Evolutionary conservation across 2,329 filamentous ascomycete species (phyloP).

Genomic region (Ustulina deusta): DNA sequence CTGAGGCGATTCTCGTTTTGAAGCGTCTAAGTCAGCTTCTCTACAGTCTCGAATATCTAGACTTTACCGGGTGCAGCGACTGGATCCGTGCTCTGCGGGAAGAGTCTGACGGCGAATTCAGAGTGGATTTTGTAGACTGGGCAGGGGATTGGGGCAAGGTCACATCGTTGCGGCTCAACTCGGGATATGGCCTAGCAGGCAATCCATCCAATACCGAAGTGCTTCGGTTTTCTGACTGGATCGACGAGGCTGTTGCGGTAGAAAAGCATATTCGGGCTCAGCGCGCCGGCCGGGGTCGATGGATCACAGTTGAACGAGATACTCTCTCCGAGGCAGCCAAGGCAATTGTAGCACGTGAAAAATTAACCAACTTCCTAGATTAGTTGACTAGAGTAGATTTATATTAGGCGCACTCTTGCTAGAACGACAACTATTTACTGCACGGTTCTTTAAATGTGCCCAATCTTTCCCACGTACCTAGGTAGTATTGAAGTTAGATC

Average conservation of each 20-base stretch:
- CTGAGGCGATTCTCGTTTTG: slow-evolving; percentile 68
- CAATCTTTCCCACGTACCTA: too few relatives aligned
- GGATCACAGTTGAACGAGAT: slow-evolving; percentile 63
- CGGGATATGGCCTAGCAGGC: slow-evolving; percentile 57
- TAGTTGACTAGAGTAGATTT: not conserved
- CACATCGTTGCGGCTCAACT: slow-evolving; percentile 57
- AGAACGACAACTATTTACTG: not conserved
- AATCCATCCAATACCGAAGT: slow-evolving; percentile 52
- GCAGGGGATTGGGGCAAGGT: slow-evolving; percentile 66
- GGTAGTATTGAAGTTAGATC: too few relatives aligned
- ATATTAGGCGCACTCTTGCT: not conserved
- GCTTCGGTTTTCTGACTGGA: slow-evolving; percentile 52
- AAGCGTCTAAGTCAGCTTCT: slow-evolving; percentile 65
- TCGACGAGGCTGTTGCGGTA: slow-evolving; percentile 56
- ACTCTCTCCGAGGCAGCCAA: slow-evolving; percentile 40
- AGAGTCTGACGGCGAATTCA: slow-evolving; percentile 57
- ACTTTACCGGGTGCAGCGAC: slow-evolving; percentile 68
- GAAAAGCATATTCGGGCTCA: slow-evolving; percentile 62
- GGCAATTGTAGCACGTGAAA: slow-evolving; percentile 35
- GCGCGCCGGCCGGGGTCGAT: slow-evolving; percentile 62
- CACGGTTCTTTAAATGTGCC: too few relatives aligned
- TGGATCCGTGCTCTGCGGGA: slow-evolving; percentile 65
- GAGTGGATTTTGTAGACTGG: slow-evolving; percentile 63
- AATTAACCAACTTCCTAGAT: not conserved
- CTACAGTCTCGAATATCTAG: slow-evolving; percentile 70